Conservation (phyloP, 768 basidiomycete species). For the Mycena pura region DNA sequence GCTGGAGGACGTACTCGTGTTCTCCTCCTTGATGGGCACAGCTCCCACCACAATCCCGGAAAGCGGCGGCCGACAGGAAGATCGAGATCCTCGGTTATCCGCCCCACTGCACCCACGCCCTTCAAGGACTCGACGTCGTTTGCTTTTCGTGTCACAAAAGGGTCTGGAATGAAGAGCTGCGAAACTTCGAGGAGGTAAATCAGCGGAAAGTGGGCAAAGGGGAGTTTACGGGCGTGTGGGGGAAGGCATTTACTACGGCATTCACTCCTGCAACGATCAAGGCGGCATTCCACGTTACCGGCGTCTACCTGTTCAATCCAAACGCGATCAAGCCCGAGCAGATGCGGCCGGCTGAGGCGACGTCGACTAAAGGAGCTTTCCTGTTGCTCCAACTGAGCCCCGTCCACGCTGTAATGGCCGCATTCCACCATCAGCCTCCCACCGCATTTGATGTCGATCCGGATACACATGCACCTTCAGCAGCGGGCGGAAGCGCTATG, state of each 20-base stretch:
- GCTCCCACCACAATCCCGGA: constrained; percentile 44
- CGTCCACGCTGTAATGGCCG: constrained; percentile 18
- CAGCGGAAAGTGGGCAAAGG: constrained; percentile 32
- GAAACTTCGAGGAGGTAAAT: constrained; percentile 31
- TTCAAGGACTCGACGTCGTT: constrained; percentile 53
- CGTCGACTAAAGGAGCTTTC: constrained; percentile 21
- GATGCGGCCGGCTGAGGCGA: constrained; percentile 34
- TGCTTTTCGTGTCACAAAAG: constrained; percentile 50
- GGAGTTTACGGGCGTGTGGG: constrained; percentile 35
- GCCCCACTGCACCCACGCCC: constrained; percentile 47
- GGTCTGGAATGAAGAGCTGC: constrained; percentile 30
- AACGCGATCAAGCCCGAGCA: constrained; percentile 27
- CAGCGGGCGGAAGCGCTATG: too few relatives aligned
- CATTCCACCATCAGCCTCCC: background rate
- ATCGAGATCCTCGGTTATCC: too few relatives aligned
- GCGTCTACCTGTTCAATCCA: constrained; percentile 34
- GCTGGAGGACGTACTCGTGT: constrained; percentile 36
- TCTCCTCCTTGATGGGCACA: constrained; percentile 50
- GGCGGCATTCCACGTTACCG: constrained; percentile 32
- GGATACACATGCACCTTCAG: background rate
- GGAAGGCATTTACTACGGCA: constrained; percentile 22
- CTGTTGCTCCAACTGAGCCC: constrained; percentile 26
- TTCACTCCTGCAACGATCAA: constrained; percentile 26
- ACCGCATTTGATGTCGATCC: background rate
- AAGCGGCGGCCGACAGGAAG: constrained; percentile 39